These are phyloP conservation scores for Sporothrix brasiliensis DNA, from an alignment of 2,329 filamentous ascomycete genomes.

Conservation along the genomic window DNA sequence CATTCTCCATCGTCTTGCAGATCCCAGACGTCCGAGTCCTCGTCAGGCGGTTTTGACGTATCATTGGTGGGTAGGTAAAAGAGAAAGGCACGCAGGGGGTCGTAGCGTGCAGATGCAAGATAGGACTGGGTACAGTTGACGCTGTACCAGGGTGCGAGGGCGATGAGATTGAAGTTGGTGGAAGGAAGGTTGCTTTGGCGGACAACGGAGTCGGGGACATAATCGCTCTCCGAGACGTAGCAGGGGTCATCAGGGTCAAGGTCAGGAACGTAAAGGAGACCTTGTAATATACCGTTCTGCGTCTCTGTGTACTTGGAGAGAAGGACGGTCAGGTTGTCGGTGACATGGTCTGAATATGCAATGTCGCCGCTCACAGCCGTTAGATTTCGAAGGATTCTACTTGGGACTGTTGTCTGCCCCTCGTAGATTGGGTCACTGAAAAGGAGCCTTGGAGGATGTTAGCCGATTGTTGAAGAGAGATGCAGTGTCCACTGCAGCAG, in stretches of 20 bases:
- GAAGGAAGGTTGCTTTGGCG: conserved; percentile 68
- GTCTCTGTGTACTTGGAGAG: conserved; percentile 66
- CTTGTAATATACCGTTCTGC: conserved; percentile 66
- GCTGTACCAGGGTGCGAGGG: conserved; percentile 83
- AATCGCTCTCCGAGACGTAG: conserved; percentile 61
- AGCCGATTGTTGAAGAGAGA: neutral
- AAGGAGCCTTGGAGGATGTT: conserved; percentile 52
- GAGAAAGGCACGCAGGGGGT: conserved; percentile 64
- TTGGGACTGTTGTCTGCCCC: conserved; percentile 54
- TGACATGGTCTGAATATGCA: conserved; percentile 56
- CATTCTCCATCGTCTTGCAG: conserved; percentile 71
- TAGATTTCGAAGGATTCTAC: conserved; percentile 60
- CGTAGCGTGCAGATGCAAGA: conserved; percentile 61
- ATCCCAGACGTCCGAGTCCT: conserved; percentile 68
- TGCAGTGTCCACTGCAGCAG: neutral
- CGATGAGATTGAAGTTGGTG: conserved; percentile 73
- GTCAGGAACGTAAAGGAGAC: conserved; percentile 83
- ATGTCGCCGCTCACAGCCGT: conserved; percentile 56
- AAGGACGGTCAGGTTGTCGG: conserved; percentile 71
- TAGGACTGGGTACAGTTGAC: conserved; percentile 73
- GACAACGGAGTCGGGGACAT: conserved; percentile 76
- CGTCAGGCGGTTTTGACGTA: conserved; percentile 64
- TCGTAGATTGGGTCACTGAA: conserved; percentile 63
- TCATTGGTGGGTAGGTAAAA: conserved; percentile 63
- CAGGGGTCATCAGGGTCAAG: conserved; percentile 64